Evolutionary conservation across 495 filamentous ascomycete species (phyloP).

Genomic region (Apodospora peruviana): DNA sequence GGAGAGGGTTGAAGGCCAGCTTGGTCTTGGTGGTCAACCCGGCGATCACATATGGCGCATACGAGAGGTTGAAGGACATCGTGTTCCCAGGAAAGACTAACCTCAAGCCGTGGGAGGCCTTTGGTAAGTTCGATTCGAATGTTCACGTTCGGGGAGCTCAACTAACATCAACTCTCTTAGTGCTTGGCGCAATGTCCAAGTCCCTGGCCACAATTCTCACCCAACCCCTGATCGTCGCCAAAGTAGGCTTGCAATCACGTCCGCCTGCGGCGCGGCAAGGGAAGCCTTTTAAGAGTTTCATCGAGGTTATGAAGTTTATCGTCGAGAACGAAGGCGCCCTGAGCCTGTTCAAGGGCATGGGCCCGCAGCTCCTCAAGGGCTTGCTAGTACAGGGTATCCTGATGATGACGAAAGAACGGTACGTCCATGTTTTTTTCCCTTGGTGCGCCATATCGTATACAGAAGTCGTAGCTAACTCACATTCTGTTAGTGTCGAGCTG

Average conservation of each 20-base stretch:
- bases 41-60: slow-evolving; percentile 96
- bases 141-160: background rate
- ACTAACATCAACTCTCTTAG: slow-evolving; percentile 34
- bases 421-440: slow-evolving; percentile 21
- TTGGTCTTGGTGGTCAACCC: slow-evolving; percentile 96
- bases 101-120: slow-evolving; percentile 83
- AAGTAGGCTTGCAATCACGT: slow-evolving; percentile 90
- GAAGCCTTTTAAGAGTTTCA: slow-evolving; percentile 91
- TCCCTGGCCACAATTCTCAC: slow-evolving; percentile 86
- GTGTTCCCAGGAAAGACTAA: slow-evolving; percentile 73
- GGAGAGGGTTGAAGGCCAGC: slow-evolving; percentile 94
- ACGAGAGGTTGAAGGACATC: slow-evolving; percentile 78
- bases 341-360: slow-evolving; percentile 94
- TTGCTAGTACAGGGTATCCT: slow-evolving; percentile 89
- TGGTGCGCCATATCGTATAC: background rate
- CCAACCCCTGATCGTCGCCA: slow-evolving; percentile 95
- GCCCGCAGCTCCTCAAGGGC: slow-evolving; percentile 88
- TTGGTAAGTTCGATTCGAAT: slow-evolving; percentile 52
- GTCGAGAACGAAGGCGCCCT: slow-evolving; percentile 76
- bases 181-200: slow-evolving; percentile 91
- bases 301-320: slow-evolving; percentile 93
- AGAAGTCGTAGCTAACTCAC: slow-evolving; percentile 17
- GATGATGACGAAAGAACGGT: slow-evolving; percentile 99
- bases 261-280: slow-evolving; percentile 79
- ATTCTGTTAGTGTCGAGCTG: slow-evolving; percentile 70